Base-by-base conservation (phyloP, 495 filamentous ascomycete species). In the Hypomontagnella monticulosa region DNA sequence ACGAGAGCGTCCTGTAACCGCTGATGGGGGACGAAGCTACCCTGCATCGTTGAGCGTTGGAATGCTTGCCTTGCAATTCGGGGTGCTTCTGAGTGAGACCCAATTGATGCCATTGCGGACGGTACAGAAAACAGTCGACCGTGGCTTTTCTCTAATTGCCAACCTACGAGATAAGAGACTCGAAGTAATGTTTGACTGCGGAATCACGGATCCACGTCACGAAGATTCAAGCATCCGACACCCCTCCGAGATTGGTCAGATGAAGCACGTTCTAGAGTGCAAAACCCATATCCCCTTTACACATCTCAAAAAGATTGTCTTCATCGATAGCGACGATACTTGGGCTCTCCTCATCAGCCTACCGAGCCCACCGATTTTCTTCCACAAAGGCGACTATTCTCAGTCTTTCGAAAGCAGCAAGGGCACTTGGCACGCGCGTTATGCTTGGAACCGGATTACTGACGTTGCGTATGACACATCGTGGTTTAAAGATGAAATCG, bases 401-500 rank as follows among this genome's bases (percentile, higher is more conserved):
- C 63, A 41, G 23, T 78, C 77, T 0, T 81, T 84, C 51, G 80
- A 77, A 11, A 74, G 79, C 15, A 79, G 81, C 15, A 73, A 70
- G 12, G 72, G 72, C 7, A 58, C 71, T 0, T 97, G 93, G 93
- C 80, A 71, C 30, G 86, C 89, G 11, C 76, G 76, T 18, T 87
- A 93, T 63, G 75, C 83, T 7, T 98, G 93, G 93, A 85, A 81
- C 38, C 83, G 95, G 11, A 89, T 90, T 52, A 92, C 91, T 0
- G 81, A 90, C 33, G 84, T 97, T 42, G 79, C 84, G 2, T 81
- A 83, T 49, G 74, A 84, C 56, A 75, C 78, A 0, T 46, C 70
- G 20, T 67, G 60, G n/a, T 70, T 85, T 3, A 75, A 70, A 12
- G 52, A 53, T 10, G 51, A 72, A 1, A 75, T 83, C 0, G 76